These are phyloP conservation scores for Monilinia laxa DNA, from an alignment of 2,329 filamentous ascomycete genomes.

Conservation along the genomic window DNA sequence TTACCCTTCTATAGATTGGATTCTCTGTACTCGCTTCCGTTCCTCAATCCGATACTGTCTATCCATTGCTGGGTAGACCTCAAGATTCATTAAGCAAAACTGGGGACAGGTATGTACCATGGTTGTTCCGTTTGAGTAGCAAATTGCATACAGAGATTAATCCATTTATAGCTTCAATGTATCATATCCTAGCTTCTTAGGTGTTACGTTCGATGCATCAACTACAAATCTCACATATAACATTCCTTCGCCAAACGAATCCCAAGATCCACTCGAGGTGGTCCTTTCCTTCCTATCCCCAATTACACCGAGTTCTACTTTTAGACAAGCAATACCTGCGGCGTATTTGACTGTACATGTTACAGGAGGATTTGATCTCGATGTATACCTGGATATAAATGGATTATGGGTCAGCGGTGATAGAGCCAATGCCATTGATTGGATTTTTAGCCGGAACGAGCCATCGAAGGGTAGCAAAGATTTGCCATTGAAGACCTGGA, in stretches of 20 bases:
- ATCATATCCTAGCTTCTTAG: constrained; percentile 57
- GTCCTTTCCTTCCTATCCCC: constrained; percentile 55
- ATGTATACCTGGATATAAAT: constrained; percentile 67
- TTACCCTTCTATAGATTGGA: constrained; percentile 48
- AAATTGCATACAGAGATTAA: constrained; percentile 6
- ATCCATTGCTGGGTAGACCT: constrained; percentile 63
- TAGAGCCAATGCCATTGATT: constrained; percentile 65
- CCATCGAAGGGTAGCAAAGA: constrained; percentile 42
- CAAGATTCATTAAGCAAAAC: constrained; percentile 57
- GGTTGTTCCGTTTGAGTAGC: not conserved
- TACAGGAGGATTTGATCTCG: constrained; percentile 62
- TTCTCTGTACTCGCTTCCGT: constrained; percentile 63
- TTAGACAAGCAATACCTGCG: constrained; percentile 55
- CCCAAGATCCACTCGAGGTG: constrained; percentile 50
- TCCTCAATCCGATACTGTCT: constrained; percentile 58
- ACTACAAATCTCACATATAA: constrained; percentile 68
- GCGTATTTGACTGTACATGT: constrained; percentile 73
- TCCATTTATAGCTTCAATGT: constrained; percentile 51
- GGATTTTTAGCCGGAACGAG: constrained; percentile 57
- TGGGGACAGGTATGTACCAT: constrained; percentile 40
- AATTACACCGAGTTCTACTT: constrained; percentile 39
- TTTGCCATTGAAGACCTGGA: constrained; percentile 63
- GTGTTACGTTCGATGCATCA: constrained; percentile 66
- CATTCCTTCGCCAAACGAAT: constrained; percentile 48
- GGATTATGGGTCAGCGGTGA: constrained; percentile 83